Base-by-base conservation (phyloP, 306 rosid genomes). In the Medicago ruthenica region DNA sequence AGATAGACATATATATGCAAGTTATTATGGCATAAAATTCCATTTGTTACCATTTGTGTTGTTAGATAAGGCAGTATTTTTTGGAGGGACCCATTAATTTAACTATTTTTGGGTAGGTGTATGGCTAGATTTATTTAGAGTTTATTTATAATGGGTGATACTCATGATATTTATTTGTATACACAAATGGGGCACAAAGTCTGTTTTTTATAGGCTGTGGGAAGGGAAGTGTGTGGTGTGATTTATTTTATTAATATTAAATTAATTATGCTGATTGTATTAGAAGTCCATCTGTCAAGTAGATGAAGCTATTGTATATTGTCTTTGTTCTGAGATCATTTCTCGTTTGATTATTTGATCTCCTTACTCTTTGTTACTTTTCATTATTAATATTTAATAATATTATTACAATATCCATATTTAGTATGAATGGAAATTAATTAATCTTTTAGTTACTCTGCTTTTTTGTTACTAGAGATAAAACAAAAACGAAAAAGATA, bases 181-280 rank as follows among this genome's bases (percentile, higher is more conserved):
- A 13, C 13, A 27, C 4, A 27, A 44, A 66, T 20, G 79, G 71
- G 59, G 81, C 88, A 85, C 83, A 44, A 71, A 74, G 75, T 81
- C 71, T 70, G 70, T 68, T 74, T 66, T 80, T 84, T 37, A 71
- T 81, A 70, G 79, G 88, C 70, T 81, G 85, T 73, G 80, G 80
- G 17, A 81, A 74, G 68, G 13, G 14, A 78, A 77, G 78, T 62
- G 81, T 63, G 85, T 74, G 83, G 82, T 60, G 83, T 82, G 82
- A 55, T 84, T 71, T 50, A 44, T 70, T 73, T 45, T 68, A 77
- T 54, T 8, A 57, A 20, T 20, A 36, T 63, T 37, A 60, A 67
- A 74, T 70, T 27, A 39, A 75, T 12, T 64, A 16, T 76, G 40
- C 27, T 64, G 8, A 37, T 24, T 71, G 74, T 67, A 81, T 66